A percentile compares a stretch with the other conserved stretches of the same genome.
phyloP scores from a whole-genome alignment of 2,329 filamentous ascomycete genomes.

The Coleophoma eucalyptorum region DNA sequence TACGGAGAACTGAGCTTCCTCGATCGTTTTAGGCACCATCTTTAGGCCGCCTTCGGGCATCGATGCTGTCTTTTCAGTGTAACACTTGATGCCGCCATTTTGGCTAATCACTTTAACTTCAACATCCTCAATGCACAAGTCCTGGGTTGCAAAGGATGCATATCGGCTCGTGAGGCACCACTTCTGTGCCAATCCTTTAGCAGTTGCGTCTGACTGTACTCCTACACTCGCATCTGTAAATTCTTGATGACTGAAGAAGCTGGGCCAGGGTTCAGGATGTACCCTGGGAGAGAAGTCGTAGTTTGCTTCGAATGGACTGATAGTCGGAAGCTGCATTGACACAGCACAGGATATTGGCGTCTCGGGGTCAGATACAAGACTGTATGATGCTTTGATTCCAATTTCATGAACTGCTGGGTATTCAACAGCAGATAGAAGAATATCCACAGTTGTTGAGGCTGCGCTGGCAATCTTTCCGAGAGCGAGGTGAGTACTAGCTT shows the following conservation, averaged over 20 bases:
- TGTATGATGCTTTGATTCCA: conserved; percentile 71
- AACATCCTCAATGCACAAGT: conserved; percentile 59
- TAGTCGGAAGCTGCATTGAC: conserved; percentile 65
- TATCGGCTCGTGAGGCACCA: conserved; percentile 75
- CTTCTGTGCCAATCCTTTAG: conserved; percentile 68
- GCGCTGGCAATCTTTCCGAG: conserved; percentile 39
- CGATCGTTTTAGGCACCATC: conserved; percentile 64
- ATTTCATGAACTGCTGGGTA: conserved; percentile 59
- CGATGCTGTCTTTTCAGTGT: conserved; percentile 34
- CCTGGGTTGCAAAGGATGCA: conserved; percentile 71
- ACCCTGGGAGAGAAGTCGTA: conserved; percentile 82
- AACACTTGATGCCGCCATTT: conserved; percentile 60
- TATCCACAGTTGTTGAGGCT: conserved; percentile 36
- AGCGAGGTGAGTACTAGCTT: conserved; percentile 9
- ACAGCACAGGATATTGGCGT: conserved; percentile 76
- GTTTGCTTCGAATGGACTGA: conserved; percentile 85
- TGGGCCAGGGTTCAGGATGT: conserved; percentile 79
- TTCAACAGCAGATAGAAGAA: conserved; percentile 47
- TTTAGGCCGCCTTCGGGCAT: conserved; percentile 35
- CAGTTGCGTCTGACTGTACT: conserved; percentile 5
- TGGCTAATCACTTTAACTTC: conserved; percentile 57
- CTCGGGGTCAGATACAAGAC: conserved; percentile 72
- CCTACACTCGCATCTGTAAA: conserved; percentile 18
- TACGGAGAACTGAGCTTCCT: conserved; percentile 70
- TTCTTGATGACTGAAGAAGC: conserved; percentile 63